Base-by-base conservation (phyloP, 306 rosid species). In the Sophora flavescens region DNA sequence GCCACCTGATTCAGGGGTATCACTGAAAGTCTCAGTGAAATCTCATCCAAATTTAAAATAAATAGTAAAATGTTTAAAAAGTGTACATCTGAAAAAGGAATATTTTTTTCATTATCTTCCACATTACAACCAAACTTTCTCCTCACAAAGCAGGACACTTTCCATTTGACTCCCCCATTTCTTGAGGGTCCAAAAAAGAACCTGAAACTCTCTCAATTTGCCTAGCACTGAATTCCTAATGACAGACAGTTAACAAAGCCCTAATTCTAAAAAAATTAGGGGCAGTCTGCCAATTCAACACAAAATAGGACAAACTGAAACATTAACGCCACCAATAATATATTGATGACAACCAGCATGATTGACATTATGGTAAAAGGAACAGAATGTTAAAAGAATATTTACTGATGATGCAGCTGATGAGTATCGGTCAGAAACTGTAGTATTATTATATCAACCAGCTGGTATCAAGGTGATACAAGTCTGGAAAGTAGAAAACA, bases 1-100 rank as follows among this genome's bases (percentile, higher is more conserved):
- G 93, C 97, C 58, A 92, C 96, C 99, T 95, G 81, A 69, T 16
- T 67, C 54, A 78, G 61, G 8, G 77, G 36, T 30, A 74, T 58
- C 48, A 26, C 44, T 11, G 4, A 17, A 65, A 69, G 5, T 48
- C 68, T 78, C 64, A 39, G 13, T 63, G 32, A 82, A 82, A 47
- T 45, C 59, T 56, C 52, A 68, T 13, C 38, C 15, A 48, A 73
- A 73, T 9, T 53, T 62, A 44, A 76, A 83, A n/a, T n/a, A n/a
- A 15, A 36, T 48, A 15, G 48, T 11, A 71, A 16, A 14, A 10
- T 12, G 8, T 1, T 51, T 33, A 35, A 70, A 42, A 42, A 35
- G 16, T 57, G 63, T 60, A 80, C 7, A 62, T 33, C 57, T 39
- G 17, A 38, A 60, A 72, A 58, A 28, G 36, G 17, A 36, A 22